A percentile compares a stretch with the other conserved stretches of the same genome.
These are phyloP conservation scores for Centella asiatica DNA, from an alignment of 129 eudicot genomes.

Conservation along the genomic window DNA sequence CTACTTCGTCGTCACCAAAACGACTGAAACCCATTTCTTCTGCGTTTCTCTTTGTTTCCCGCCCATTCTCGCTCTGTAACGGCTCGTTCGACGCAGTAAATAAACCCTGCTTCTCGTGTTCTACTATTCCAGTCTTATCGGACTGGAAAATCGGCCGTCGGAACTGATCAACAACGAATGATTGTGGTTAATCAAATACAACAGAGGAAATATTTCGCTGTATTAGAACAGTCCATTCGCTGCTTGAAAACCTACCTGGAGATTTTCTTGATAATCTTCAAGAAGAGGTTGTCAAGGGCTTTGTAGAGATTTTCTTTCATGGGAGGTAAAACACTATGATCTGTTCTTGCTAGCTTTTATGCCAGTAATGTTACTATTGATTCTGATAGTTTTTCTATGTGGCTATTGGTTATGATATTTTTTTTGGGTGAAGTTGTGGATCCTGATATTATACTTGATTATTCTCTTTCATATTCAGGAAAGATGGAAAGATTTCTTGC, in stretches of 20 bases:
- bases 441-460: neutral
- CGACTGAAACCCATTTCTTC: too few species aligned
- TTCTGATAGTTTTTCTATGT: constrained; percentile 1
- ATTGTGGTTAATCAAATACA: constrained; percentile 40
- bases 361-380: neutral
- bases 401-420: neutral
- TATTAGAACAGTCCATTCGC: constrained; percentile 69
- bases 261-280: constrained; percentile 65
- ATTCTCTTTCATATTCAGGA: constrained; percentile 41
- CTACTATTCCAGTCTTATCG: too few species aligned
- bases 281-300: constrained; percentile 57
- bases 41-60: too few species aligned
- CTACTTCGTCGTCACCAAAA: too few species aligned
- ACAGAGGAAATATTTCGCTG: constrained; percentile 76
- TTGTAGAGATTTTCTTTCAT: constrained; percentile 48
- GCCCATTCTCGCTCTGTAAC: too few species aligned
- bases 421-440: too few species aligned
- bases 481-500: constrained; percentile 66
- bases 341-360: neutral
- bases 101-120: too few species aligned
- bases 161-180: too few species aligned
- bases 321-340: constrained; percentile 41
- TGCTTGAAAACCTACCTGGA: constrained; percentile 94
- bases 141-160: too few species aligned
- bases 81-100: too few species aligned